Percentiles rank a stretch among this genome's conserved stretches.
Conservation (phyloP, 2,329 filamentous ascomycete species). For the Colletotrichum somersetense region DNA sequence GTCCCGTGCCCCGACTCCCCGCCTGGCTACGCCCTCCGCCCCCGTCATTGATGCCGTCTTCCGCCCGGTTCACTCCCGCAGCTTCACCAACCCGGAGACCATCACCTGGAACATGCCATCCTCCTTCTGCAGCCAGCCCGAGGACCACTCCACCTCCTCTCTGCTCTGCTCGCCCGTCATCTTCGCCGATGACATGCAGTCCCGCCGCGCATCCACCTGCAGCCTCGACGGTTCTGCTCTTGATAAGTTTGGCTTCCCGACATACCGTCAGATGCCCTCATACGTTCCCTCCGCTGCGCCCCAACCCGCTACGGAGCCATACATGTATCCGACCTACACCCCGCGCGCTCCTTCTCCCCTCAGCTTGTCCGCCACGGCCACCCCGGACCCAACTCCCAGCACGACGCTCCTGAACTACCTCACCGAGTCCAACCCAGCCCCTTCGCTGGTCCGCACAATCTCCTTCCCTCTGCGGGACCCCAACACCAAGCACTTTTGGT, state of each 20-base stretch:
- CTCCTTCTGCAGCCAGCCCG: conserved; percentile 49
- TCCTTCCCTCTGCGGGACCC: conserved; percentile 76
- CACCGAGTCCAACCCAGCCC: conserved; percentile 82
- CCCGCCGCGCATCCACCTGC: conserved; percentile 74
- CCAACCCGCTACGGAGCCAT: conserved; percentile 55
- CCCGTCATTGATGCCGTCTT: conserved; percentile 49
- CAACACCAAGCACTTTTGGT: conserved; percentile 90
- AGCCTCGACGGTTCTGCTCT: conserved; percentile 75
- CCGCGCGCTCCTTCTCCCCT: conserved; percentile 61
- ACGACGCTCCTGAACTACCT: conserved; percentile 85
- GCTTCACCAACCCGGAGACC: conserved; percentile 73
- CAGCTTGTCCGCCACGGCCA: conserved; percentile 53
- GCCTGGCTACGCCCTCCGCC: conserved; percentile 24
- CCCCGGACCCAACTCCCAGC: conserved; percentile 62
- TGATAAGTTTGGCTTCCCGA: conserved; percentile 83
- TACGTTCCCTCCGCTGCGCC: conserved; percentile 56
- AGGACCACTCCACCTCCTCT: conserved; percentile 53
- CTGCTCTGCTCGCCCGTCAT: conserved; percentile 76
- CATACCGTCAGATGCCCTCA: conserved; percentile 80
- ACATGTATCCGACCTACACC: conserved; percentile 60
- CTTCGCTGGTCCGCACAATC: conserved; percentile 83
- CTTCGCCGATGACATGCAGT: conserved; percentile 61
- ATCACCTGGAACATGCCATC: conserved; percentile 54
- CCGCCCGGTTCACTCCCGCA: conserved; percentile 65
- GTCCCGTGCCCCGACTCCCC: conserved; percentile 49